Conservation (phyloP, 805 yeast genomes). For the Wickerhamomyces bovis region DNA sequence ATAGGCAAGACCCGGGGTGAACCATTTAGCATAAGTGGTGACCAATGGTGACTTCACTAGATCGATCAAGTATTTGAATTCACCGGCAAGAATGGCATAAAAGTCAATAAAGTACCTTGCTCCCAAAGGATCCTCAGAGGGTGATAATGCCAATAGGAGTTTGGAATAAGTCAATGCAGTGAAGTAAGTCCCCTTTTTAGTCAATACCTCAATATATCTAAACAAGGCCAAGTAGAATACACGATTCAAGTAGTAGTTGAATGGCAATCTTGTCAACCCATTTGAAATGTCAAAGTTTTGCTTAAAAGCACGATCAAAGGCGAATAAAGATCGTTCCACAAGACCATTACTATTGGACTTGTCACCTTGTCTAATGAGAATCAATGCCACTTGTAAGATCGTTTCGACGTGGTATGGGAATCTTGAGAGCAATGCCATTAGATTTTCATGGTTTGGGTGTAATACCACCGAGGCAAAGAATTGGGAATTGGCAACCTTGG, state of each 20-base stretch:
- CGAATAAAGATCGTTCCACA: constrained; percentile 71
- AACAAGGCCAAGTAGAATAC: constrained; percentile 71
- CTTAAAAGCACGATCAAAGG: constrained; percentile 69
- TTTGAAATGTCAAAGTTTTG: constrained; percentile 51
- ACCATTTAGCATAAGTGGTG: constrained; percentile 57
- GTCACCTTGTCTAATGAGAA: constrained; percentile 72
- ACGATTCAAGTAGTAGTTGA: constrained; percentile 66
- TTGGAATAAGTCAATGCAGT: constrained; percentile 78
- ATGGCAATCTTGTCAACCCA: constrained; percentile 62
- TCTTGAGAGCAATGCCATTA: constrained; percentile 48
- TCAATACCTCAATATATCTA: constrained; percentile 61
- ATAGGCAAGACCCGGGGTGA: constrained; percentile 64
- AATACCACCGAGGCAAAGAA: constrained; percentile 62
- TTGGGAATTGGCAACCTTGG: constrained; percentile 30
- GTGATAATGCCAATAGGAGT: constrained; percentile 59
- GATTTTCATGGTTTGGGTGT: constrained; percentile 74
- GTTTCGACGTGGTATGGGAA: constrained; percentile 75
- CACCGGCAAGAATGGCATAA: constrained; percentile 62
- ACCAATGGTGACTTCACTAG: constrained; percentile 51
- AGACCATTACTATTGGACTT: constrained; percentile 62
- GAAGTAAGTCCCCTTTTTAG: constrained; percentile 68
- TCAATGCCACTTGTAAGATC: constrained; percentile 71
- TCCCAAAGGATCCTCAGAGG: constrained; percentile 80
- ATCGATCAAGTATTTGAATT: constrained; percentile 55
- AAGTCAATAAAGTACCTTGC: constrained; percentile 78